A percentile compares a stretch with the other conserved stretches of the same genome.
These are phyloP conservation scores for Aureobasidium lini DNA, from an alignment of 2,329 filamentous ascomycete genomes.

Conservation along the genomic window DNA sequence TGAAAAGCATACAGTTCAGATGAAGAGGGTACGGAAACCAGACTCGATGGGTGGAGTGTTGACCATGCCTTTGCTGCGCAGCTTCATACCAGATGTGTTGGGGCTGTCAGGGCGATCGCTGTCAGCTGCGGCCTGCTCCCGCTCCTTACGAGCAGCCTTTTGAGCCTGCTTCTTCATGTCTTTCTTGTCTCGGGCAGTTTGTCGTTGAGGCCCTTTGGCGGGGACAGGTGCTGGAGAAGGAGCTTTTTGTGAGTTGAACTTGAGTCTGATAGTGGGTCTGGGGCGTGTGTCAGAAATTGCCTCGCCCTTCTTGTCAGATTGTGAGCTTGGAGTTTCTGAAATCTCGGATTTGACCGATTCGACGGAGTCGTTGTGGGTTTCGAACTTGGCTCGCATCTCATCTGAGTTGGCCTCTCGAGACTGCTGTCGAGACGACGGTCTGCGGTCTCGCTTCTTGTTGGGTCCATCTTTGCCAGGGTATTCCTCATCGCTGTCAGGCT, in stretches of 20 bases:
- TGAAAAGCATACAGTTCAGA: conserved; percentile 20
- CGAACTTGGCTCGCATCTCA: conserved; percentile 26
- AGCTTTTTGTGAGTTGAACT: conserved; percentile 23
- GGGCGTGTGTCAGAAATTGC: neutral
- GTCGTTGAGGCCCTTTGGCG: conserved; percentile 26
- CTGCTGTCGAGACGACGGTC: conserved; percentile 35
- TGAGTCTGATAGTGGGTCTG: conserved; percentile 23
- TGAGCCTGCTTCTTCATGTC: conserved; percentile 35
- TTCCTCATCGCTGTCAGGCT: conserved; percentile 45
- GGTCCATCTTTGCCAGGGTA: conserved; percentile 33
- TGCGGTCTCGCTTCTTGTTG: conserved; percentile 45
- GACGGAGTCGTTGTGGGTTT: conserved; percentile 26
- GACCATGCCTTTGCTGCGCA: conserved; percentile 27
- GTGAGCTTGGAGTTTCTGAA: conserved; percentile 18
- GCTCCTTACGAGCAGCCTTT: conserved; percentile 34
- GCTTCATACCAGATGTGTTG: conserved; percentile 21
- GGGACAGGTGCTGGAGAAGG: conserved; percentile 23
- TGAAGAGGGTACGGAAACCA: conserved; percentile 30
- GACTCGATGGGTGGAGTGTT: conserved; percentile 30
- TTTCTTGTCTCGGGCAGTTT: conserved; percentile 31
- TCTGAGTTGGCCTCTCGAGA: conserved; percentile 21
- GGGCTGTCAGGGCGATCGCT: conserved; percentile 4
- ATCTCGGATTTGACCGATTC: conserved; percentile 28
- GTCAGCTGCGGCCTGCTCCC: conserved; percentile 24
- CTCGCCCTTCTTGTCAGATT: conserved; percentile 12